A percentile compares a stretch with the other conserved stretches of the same genome.
Conservation (phyloP, 2,329 filamentous ascomycete species). For the Alternaria gansuensis region DNA sequence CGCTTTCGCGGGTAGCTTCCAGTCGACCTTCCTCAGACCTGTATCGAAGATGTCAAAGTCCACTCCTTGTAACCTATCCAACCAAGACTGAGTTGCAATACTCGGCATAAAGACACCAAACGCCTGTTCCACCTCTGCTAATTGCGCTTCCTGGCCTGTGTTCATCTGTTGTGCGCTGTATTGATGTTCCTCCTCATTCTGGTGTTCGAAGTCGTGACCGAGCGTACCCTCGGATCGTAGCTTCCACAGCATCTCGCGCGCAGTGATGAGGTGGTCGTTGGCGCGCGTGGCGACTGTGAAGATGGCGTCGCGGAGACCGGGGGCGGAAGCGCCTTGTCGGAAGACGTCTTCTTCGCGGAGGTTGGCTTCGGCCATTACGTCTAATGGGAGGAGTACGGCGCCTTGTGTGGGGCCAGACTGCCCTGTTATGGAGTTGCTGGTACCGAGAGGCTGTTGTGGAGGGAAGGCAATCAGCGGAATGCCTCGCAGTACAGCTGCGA, state of each 20-base stretch:
- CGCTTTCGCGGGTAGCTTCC: constrained; percentile 85
- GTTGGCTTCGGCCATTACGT: constrained; percentile 83
- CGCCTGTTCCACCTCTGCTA: constrained; percentile 68
- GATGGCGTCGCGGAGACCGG: constrained; percentile 85
- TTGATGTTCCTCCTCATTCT: constrained; percentile 74
- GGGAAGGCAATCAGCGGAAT: constrained; percentile 88
- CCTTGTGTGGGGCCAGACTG: constrained; percentile 63
- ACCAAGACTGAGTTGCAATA: constrained; percentile 78
- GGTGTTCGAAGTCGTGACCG: constrained; percentile 89
- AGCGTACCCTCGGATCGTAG: constrained; percentile 76
- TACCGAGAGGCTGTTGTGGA: constrained; percentile 65
- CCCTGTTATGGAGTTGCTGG: constrained; percentile 43
- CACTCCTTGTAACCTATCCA: constrained; percentile 77
- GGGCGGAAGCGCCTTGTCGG: constrained; percentile 77
- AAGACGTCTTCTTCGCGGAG: constrained; percentile 91
- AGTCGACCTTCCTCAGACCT: constrained; percentile 71
- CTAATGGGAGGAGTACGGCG: constrained; percentile 81
- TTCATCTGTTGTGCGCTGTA: constrained; percentile 55
- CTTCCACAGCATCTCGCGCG: constrained; percentile 87
- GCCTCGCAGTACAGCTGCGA: constrained; percentile 84
- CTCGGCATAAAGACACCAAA: constrained; percentile 85
- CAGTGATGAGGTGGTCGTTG: constrained; percentile 95
- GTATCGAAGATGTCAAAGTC: constrained; percentile 85
- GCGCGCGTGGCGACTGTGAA: constrained; percentile 93
- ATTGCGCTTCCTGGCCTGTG: constrained; percentile 50